Percentiles rank a stretch among this genome's conserved stretches.
Conservation (phyloP, 768 basidiomycete species). For the Leccinum aurantiacum region DNA sequence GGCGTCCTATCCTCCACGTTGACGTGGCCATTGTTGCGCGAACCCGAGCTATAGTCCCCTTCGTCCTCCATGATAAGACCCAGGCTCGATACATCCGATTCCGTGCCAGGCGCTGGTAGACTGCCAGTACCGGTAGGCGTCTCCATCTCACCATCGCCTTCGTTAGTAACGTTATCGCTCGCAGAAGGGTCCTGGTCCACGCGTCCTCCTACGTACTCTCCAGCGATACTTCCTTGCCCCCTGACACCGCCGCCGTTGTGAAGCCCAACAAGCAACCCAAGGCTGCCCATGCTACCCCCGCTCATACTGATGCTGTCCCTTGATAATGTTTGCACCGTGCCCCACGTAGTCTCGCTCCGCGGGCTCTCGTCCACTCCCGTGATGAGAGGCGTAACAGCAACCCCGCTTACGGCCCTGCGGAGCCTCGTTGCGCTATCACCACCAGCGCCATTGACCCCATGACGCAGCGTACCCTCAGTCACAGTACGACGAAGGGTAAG, state of each 20-base stretch:
- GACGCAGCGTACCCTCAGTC: slow-evolving; percentile 15
- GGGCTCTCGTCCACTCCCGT: slow-evolving; percentile 26
- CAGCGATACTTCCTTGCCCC: slow-evolving; percentile 23
- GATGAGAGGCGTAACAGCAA: slow-evolving; percentile 13
- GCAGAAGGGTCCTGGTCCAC: slow-evolving; percentile 2
- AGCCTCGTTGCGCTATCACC: slow-evolving; percentile 4
- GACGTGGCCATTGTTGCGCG: slow-evolving; percentile 9
- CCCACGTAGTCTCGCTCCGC: slow-evolving; percentile 38
- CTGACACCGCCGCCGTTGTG: slow-evolving; percentile 33
- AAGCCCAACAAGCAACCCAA: slow-evolving; percentile 31
- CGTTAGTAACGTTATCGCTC: slow-evolving; percentile 14
- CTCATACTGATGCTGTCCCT: slow-evolving; percentile 10
- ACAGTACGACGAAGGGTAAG: slow-evolving; percentile 22
- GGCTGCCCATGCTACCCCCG: slow-evolving; percentile 28
- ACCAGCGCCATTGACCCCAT: slow-evolving; percentile 8
- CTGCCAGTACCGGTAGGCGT: slow-evolving; percentile 23
- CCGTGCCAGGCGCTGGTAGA: slow-evolving; percentile 16
- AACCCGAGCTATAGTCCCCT: slow-evolving; percentile 16
- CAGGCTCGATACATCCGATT: slow-evolving; percentile 23
- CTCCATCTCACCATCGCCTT: slow-evolving; percentile 17
- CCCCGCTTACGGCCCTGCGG: slow-evolving; percentile 11
- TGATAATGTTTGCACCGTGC: slow-evolving; percentile 32
- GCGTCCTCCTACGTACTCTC: slow-evolving; percentile 22
- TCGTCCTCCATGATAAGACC: slow-evolving; percentile 36
- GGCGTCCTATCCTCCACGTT: slow-evolving; percentile 10